Evolutionary conservation across 192 early-diverging fungal species (phyloP), one percentile per base, ranked within the genome.

Genomic region (Lobosporangium transversale): DNA sequence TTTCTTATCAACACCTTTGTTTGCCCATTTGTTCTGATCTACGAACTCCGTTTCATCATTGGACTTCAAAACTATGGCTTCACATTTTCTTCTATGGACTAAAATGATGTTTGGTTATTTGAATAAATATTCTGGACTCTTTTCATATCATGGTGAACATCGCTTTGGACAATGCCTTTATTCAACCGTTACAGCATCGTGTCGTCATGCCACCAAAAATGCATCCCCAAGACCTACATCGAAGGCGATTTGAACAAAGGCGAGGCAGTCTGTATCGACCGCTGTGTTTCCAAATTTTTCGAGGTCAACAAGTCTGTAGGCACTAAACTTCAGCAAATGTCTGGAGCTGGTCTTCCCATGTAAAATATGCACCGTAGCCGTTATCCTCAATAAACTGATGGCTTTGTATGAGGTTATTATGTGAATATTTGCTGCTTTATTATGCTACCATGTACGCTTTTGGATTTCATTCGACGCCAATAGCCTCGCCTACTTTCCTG

Each of bases 241-340:
- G 94, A 95, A 61, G 84, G 80, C 47, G 91, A 93, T 53, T 82
- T 97, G 61, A 93, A 92, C 68, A 97, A 97, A 81, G 95, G 94
- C 56, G 95, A 97, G 81, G 88, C 89, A 10, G 92, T 94, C 26
- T 97, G 95, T 76, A 84, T 92, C 40, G 95, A 97, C 73, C 91
- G 95, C 44, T 97, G 95, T 54, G 92, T 93, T 8, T 78, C 89
- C 30, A 97, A 97, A 83, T 97, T 90, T 80, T 90, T 94, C 79
- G 90, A 90, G 53, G 88, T 94, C 60, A 91, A 93, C 68, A 86
- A 83, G 66, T 84, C 88, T 33, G 81, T 94, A 59, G 89, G 90
- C 31, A 84, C 90, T 71, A 92, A 92, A 80, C 83, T 95, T 64
- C 83, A 90, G 55, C 82, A 92, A 53, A 73, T 74, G 62, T 74